phyloP scores from a whole-genome alignment of 2,329 filamentous ascomycete genomes.

The Gnomoniopsis sp. region DNA sequence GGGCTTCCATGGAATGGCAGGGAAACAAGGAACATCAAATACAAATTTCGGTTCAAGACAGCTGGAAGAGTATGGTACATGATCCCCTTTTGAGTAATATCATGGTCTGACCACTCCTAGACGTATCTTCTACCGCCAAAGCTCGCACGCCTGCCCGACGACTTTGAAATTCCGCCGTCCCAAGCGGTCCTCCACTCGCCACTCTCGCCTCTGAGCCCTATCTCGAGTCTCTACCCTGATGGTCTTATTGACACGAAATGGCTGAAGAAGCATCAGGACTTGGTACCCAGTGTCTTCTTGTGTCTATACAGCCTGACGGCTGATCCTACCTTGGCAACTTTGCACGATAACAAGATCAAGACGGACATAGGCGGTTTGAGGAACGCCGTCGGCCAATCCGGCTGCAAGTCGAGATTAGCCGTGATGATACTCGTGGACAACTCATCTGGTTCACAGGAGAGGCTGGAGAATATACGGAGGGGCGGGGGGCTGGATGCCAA shows the following conservation, averaged over 20 bases:
- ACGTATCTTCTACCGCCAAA: constrained; percentile 56
- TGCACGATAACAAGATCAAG: constrained; percentile 86
- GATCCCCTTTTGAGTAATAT: background rate
- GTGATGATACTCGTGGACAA: constrained; percentile 76
- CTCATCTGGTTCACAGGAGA: constrained; percentile 56
- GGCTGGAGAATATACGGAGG: constrained; percentile 74
- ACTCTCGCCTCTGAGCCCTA: constrained; percentile 82
- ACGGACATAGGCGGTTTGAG: constrained; percentile 79
- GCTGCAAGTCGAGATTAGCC: constrained; percentile 74
- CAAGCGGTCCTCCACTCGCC: constrained; percentile 76
- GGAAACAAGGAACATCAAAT: constrained; percentile 43
- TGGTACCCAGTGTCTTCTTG: constrained; percentile 76
- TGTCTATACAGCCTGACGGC: constrained; percentile 77
- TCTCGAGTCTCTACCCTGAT: constrained; percentile 82
- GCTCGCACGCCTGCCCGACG: constrained; percentile 50
- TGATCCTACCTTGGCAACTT: constrained; percentile 68
- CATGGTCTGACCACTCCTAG: constrained; percentile 34
- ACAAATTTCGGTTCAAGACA: constrained; percentile 66
- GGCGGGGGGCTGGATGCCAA: constrained; percentile 80
- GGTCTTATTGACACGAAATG: constrained; percentile 79
- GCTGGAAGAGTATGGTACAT: constrained; percentile 73
- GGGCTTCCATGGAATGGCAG: constrained; percentile 64
- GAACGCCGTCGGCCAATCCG: constrained; percentile 61
- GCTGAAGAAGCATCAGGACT: constrained; percentile 83
- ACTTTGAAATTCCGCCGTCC: constrained; percentile 44